phyloP scores from a whole-genome alignment of 2,329 filamentous ascomycete species.

The Cytospora schulzeri region DNA sequence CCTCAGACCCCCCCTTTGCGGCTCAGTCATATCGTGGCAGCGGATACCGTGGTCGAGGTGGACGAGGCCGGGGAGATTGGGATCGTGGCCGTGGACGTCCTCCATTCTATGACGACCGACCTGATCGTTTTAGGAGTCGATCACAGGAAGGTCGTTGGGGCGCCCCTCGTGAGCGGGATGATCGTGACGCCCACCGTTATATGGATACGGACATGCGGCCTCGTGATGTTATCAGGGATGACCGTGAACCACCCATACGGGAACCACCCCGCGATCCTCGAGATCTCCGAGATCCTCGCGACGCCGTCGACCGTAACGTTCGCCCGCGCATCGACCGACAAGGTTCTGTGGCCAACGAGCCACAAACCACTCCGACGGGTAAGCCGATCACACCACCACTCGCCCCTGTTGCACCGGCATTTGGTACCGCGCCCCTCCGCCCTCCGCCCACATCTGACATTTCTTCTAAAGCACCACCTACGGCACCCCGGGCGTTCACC shows the following conservation, averaged over 20 bases:
- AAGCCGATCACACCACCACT: conserved; percentile 60
- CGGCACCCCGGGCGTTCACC: conserved; percentile 53
- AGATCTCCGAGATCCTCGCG: conserved; percentile 50
- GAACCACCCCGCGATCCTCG: conserved; percentile 48
- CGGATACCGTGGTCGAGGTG: conserved; percentile 57
- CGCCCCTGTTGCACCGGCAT: conserved; percentile 60
- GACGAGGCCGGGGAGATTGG: conserved; percentile 55
- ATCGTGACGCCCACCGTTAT: conserved; percentile 43
- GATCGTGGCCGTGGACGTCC: conserved; percentile 52
- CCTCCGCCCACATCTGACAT: conserved; percentile 36
- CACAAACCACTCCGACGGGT: conserved; percentile 40
- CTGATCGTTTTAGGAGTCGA: conserved; percentile 65
- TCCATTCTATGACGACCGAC: conserved; percentile 60
- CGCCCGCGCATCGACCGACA: conserved; percentile 55
- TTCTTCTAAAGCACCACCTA: conserved; percentile 50
- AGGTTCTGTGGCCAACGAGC: conserved; percentile 49
- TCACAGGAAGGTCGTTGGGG: conserved; percentile 66
- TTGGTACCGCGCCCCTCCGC: conserved; percentile 57
- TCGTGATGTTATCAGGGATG: conserved; percentile 47
- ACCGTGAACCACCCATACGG: conserved; percentile 52
- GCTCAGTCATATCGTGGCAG: conserved; percentile 57
- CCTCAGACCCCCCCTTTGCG: conserved; percentile 66
- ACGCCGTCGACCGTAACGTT: conserved; percentile 44
- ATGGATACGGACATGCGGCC: conserved; percentile 41
- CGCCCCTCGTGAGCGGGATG: conserved; percentile 47